Percentiles rank a stretch among this genome's conserved stretches.
phyloP scores from a whole-genome alignment of 2,329 filamentous ascomycete genomes.

The Botrytis fragariae region DNA sequence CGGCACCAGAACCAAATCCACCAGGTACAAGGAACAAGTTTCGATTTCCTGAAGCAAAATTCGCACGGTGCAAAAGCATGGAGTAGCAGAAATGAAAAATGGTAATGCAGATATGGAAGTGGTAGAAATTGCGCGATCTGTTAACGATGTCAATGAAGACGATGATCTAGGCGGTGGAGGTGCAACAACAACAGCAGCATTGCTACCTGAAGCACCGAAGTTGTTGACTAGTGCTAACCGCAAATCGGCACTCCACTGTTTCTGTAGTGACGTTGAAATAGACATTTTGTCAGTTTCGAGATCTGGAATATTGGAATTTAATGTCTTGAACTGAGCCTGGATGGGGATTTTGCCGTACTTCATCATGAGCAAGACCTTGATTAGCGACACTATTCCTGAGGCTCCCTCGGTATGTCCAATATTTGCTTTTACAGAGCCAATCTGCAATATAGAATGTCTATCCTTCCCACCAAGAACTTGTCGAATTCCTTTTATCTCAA shows the following conservation, averaged over 20 bases:
- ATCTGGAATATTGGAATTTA: slow-evolving; percentile 34
- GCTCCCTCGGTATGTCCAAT: slow-evolving; percentile 39
- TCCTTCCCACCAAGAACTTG: slow-evolving; percentile 16
- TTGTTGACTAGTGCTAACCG: slow-evolving; percentile 8
- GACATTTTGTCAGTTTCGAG: slow-evolving; percentile 4
- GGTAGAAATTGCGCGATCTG: no score
- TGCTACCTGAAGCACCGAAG: not conserved
- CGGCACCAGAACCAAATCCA: not conserved
- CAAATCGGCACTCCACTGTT: not conserved
- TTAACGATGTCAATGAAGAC: no score
- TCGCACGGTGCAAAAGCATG: not conserved
- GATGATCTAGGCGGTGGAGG: no score
- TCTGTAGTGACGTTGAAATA: not conserved
- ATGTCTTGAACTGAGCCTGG: slow-evolving; percentile 41
- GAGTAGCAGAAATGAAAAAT: not conserved
- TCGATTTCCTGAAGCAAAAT: not conserved
- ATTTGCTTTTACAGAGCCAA: slow-evolving; percentile 40
- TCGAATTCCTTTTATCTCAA: slow-evolving; percentile 22
- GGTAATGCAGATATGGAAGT: no score
- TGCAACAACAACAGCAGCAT: not conserved
- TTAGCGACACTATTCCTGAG: slow-evolving; percentile 39
- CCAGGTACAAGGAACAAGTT: not conserved
- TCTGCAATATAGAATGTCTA: not conserved
- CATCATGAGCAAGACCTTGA: slow-evolving; percentile 42
- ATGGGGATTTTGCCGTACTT: slow-evolving; percentile 43